Evolutionary conservation across 2,329 filamentous ascomycete genomes (phyloP), one percentile per base, ranked within the genome.

Genomic region (Leptographium galeiforme): DNA sequence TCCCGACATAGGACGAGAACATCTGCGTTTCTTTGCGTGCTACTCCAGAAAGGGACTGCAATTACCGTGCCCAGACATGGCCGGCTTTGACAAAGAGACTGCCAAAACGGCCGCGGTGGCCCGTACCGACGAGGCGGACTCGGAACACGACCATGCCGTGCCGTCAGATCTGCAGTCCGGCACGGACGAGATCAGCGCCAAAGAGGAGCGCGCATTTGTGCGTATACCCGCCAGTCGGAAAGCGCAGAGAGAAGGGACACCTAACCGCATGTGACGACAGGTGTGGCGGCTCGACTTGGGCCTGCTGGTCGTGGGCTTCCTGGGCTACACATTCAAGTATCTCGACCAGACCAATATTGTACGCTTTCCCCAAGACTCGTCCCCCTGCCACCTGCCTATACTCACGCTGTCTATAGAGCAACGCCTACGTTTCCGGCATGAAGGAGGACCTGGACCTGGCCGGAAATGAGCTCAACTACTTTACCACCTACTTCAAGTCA

Each of bases 401-500:
- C 46, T 48, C n/a, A 36, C 30, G 36, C 3, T 14, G 8, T 7
- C 10, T 45, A 6, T 18, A 54, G 53, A 51, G 48, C 55, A 75
- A 75, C 59, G 73, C 73, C 5, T 76, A 74, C 54, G 65, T 72
- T 25, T 68, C 70, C 16, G 68, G 73, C 56, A 72, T 74, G 72
- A 55, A 64, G 45, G 66, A 74, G 51, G 67, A 76, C 51, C 67
- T 78, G 4, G 57, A 65, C 32, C 66, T 76, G 55, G 60, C 57
- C 0, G 61, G 67, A 41, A 64, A 73, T 55, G 63, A 71, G 54
- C 61, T 70, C 19, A 69, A 63, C 14, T 73, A 67, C 64, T 68
- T 72, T 61, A 71, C 54, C 11, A 55, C 54, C 10, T 55, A 55
- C 38, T 70, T 49, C 62, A 67, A 57, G 57, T 65, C 8, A 40